phyloP scores from a whole-genome alignment of 495 filamentous ascomycete genomes.

The Aspergillus cavernicola region DNA sequence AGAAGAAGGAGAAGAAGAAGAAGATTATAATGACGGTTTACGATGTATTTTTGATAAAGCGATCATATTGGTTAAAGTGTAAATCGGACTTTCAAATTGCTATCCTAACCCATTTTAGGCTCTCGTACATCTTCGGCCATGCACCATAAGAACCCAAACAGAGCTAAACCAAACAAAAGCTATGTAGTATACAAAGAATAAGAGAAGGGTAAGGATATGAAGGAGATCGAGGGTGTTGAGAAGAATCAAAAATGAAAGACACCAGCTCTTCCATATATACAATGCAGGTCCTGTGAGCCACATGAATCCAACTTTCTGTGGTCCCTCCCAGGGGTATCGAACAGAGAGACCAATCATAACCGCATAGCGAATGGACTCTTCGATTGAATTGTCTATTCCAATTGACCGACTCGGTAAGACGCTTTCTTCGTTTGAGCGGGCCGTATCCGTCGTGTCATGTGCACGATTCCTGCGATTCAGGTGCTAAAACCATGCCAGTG shows the following conservation, averaged over 20 bases:
- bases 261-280: constrained; percentile 11
- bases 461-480: neutral
- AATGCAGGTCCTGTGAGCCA: neutral
- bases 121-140: constrained; percentile 1
- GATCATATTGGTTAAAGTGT: too few relatives aligned
- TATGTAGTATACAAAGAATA: constrained; percentile 5
- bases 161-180: neutral
- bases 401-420: neutral
- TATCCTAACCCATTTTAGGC: neutral
- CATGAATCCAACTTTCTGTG: neutral
- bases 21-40: too few relatives aligned
- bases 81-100: neutral
- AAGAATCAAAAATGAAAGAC: neutral
- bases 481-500: neutral
- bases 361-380: neutral
- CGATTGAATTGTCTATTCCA: neutral
- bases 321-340: neutral
- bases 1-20: too few relatives aligned
- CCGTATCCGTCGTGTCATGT: too few relatives aligned
- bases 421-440: too few relatives aligned
- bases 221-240: neutral
- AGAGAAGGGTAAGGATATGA: neutral
- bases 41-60: too few relatives aligned
- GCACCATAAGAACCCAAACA: neutral
- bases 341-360: neutral